Evolutionary conservation across 225 moss, liverwort and hornwort species (phyloP).

Genomic region (Marchantia paleacea): DNA sequence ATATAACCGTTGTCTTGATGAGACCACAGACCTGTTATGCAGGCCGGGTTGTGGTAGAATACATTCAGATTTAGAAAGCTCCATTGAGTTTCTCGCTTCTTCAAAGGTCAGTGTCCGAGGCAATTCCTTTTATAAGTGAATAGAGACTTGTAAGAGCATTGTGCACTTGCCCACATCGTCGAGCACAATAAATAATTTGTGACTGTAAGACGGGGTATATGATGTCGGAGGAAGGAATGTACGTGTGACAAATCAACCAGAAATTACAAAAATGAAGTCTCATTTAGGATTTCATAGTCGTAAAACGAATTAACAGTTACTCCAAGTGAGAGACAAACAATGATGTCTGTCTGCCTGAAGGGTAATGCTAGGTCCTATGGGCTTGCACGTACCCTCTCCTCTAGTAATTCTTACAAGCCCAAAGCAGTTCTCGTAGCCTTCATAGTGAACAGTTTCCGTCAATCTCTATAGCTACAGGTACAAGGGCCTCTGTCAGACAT

Average conservation of each 20-base stretch:
- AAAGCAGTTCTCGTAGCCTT: conserved; percentile 37
- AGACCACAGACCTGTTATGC: background rate
- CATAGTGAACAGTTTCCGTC: conserved; percentile 37
- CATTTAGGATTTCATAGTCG: conserved; percentile 37
- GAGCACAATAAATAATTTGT: conserved; percentile 11
- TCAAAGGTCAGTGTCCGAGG: conserved; percentile 18
- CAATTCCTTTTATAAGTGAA: background rate
- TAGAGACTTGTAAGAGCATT: conserved; percentile 1
- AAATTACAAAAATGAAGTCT: conserved; percentile 39
- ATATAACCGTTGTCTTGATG: background rate
- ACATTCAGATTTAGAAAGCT: conserved; percentile 1
- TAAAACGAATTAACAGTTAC: conserved; percentile 35
- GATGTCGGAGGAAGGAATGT: conserved; percentile 19
- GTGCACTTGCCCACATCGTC: conserved; percentile 25
- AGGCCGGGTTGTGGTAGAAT: background rate
- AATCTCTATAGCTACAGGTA: conserved; percentile 38
- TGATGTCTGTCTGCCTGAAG: conserved; percentile 27
- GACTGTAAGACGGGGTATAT: conserved; percentile 14
- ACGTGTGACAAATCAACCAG: conserved; percentile 26
- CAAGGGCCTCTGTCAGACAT: conserved; percentile 33
- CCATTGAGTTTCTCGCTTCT: conserved; percentile 8
- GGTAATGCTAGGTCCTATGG: conserved; percentile 23
- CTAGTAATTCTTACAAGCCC: conserved; percentile 32
- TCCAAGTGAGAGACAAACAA: conserved; percentile 32
- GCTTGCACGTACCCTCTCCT: conserved; percentile 27